phyloP scores from a whole-genome alignment of 495 filamentous ascomycete genomes.

The Sordaria brevicollis region DNA sequence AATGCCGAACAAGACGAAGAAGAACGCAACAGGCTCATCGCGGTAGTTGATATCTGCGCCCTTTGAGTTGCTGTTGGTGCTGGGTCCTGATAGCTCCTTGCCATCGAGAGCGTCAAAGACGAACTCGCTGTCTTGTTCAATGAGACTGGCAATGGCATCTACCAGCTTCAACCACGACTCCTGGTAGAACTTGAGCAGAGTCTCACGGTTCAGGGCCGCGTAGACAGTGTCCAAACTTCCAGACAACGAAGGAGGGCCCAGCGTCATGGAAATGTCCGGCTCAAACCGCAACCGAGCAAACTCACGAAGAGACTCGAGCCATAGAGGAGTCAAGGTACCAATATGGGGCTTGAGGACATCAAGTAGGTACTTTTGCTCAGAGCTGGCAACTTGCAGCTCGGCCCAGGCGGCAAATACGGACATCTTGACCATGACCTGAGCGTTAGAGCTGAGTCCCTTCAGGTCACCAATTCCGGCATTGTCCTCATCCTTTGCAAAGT shows the following conservation, averaged over 20 bases:
- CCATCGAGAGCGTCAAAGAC: slow-evolving; percentile 95
- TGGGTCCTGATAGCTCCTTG: slow-evolving; percentile 49
- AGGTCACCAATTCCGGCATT: slow-evolving; percentile 86
- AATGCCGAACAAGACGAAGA: slow-evolving; percentile 95
- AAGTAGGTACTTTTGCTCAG: slow-evolving; percentile 80
- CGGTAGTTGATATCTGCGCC: slow-evolving; percentile 85
- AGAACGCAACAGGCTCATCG: slow-evolving; percentile 96
- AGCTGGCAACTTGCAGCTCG: slow-evolving; percentile 93
- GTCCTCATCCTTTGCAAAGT: slow-evolving; percentile 76
- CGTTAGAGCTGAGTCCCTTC: slow-evolving; percentile 88
- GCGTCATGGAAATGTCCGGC: slow-evolving; percentile 84
- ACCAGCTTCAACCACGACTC: slow-evolving; percentile 94
- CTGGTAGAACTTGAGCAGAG: slow-evolving; percentile 91
- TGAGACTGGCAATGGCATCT: slow-evolving; percentile 93
- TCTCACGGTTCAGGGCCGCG: slow-evolving; percentile 87
- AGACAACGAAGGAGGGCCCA: slow-evolving; percentile 62
- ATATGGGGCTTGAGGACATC: slow-evolving; percentile 88
- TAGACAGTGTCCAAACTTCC: slow-evolving; percentile 84
- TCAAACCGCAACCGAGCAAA: slow-evolving; percentile 92
- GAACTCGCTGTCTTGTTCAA: slow-evolving; percentile 93
- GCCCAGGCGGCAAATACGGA: slow-evolving; percentile 97
- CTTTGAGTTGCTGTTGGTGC: slow-evolving; percentile 39
- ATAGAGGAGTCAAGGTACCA: slow-evolving; percentile 76
- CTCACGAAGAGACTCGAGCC: slow-evolving; percentile 86
- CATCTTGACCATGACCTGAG: slow-evolving; percentile 96